Evolutionary conservation across 2,329 filamentous ascomycete genomes (phyloP).

Genomic region (Erysiphe pulchra): DNA sequence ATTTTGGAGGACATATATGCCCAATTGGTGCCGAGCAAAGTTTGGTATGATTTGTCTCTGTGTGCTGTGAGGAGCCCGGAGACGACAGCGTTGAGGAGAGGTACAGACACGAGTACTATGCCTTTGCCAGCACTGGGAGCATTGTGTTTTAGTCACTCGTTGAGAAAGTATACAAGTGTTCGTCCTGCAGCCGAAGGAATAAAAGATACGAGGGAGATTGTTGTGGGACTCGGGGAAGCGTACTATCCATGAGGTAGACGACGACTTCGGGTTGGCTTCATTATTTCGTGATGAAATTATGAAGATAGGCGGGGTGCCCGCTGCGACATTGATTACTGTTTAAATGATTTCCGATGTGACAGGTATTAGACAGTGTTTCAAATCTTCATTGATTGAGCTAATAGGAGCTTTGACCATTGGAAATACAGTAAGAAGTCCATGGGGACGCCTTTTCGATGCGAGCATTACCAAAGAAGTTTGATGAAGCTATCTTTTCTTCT

Average conservation of each 20-base stretch:
- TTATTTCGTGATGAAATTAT: not conserved
- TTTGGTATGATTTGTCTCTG: not conserved
- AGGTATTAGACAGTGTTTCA: not conserved
- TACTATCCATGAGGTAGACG: not conserved
- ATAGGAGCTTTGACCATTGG: not conserved
- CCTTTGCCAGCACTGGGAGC: not conserved
- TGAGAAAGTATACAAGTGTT: not conserved
- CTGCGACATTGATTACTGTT: not conserved
- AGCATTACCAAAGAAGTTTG: not conserved
- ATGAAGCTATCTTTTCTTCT: not conserved
- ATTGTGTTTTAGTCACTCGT: not conserved
- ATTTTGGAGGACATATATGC: too few relatives aligned
- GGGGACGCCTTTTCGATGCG: not conserved
- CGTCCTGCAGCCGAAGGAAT: not conserved
- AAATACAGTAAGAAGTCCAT: not conserved
- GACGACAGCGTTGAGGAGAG: not conserved
- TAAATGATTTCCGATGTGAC: not conserved
- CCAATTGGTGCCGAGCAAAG: too few relatives aligned
- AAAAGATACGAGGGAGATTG: too few relatives aligned
- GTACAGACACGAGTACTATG: not conserved
- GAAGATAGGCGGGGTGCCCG: not conserved
- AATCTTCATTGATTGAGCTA: not conserved
- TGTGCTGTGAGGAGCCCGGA: not conserved
- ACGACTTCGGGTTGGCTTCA: not conserved
- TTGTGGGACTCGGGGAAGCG: too few relatives aligned